Base-by-base conservation (phyloP, 2,329 filamentous ascomycete species). In the Cercospora canescens region DNA sequence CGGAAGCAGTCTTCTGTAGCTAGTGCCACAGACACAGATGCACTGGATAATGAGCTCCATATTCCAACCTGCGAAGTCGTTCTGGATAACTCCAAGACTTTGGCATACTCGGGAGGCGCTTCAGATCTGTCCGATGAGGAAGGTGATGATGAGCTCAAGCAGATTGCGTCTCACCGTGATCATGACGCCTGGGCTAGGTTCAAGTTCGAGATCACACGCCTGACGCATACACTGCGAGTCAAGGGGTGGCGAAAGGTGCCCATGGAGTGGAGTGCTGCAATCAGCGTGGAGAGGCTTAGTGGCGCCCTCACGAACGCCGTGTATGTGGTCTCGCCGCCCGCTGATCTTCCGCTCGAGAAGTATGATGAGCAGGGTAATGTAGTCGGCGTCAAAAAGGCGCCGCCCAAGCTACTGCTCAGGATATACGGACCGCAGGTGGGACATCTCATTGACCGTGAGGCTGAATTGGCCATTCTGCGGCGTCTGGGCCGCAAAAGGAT, bases 371-470 rank as follows among this genome's bases (percentile, higher is more conserved):
- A 77, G 34, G 79, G 83, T 21, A 70, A 71, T 37, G 65, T 66
- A 5, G 60, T 69, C 4, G 52, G 63, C 6, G 12, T 39, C 11
- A 63, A 77, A 68, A 84, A 81, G 63, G 82, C 83, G 54, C 86
- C 87, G 57, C 82, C 85, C 79, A 97, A 96, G 78, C 83, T 99
- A 1, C 85, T 99, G 0, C 84, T 99, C 18, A 90, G 95, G 41
- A 91, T 99, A 66, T 99, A 99, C 73, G 95, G 95, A 0, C 93
- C 94, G 0, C 92, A 98, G 74, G 94, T 96, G 2, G 94, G 97
- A 75, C 93, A 98, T 77, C 85, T 99, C 50, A 99, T 99, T 73
- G 94, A 99, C 77, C 88, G 95, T 67, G 92, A 97, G 64, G 91
- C 91, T 26, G 95, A 99, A 77, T 84, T 99, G 16, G 88, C 89